Base-by-base conservation (phyloP, 352 stramenopile species). In the Phytophthora idaei region DNA sequence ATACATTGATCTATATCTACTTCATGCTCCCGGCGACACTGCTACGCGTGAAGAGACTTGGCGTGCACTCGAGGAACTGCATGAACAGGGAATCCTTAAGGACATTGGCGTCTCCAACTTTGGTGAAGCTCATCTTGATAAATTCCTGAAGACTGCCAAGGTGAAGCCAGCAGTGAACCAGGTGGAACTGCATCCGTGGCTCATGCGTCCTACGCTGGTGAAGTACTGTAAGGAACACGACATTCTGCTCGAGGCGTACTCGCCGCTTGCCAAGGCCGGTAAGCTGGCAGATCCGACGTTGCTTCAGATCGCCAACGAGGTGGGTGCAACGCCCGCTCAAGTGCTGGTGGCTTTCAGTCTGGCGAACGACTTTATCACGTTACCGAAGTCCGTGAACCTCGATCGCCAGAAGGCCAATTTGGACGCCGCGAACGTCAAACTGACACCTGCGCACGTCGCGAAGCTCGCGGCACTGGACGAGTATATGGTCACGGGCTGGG, bases 61-160 rank as follows among this genome's bases (percentile, higher is more conserved):
- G 77, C 69, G 67, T 6, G 81, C 79, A 41, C 70, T 93, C 1
- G 79, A 89, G 29, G 74, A 90, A 47, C 60, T 80, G 14, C 77
- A 80, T 17, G 27, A 61, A 2, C 54, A 80, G 31, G 90, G 92
- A 0, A 65, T 92, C 10, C 56, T 94, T 42, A 78, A 77, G 42
- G 82, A 94, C 44, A 93, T 96, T 53, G 93, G 92, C 27, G 90
- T 98, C 27, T 96, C 83, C 25, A 98, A 98, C 70, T 97, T 96
- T 75, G 67, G 84, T 3, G 65, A 90, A n/a, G 76, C 71, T 8
- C 92, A 98, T 67, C 76, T 97, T 17, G 62, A 89, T 51, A 89
- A 92, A 50, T 61, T 98, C 0, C 73, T 90, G 50, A 67, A 81
- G 53, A 81, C 79, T 5, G 80, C 64, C 29, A 73, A 65, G 7